These are phyloP conservation scores for Myriosclerotinia curreyana DNA, from an alignment of 2,329 filamentous ascomycete species.

Conservation along the genomic window DNA sequence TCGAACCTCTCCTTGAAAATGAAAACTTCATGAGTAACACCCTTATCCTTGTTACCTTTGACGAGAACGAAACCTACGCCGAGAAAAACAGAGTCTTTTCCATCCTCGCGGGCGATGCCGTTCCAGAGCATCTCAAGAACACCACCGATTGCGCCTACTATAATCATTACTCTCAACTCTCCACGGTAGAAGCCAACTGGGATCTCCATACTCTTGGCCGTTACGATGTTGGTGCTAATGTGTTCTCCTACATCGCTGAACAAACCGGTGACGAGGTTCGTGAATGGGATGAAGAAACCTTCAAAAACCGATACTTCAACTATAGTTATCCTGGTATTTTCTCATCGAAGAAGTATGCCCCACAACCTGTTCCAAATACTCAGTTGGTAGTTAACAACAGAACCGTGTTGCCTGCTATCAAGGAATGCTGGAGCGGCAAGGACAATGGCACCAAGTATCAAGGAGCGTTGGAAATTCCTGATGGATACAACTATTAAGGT, in stretches of 20 bases:
- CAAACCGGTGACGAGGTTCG: constrained; percentile 54
- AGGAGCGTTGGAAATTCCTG: constrained; percentile 37
- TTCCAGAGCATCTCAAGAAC: constrained; percentile 61
- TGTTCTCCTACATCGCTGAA: constrained; percentile 59
- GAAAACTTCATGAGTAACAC: constrained; percentile 72
- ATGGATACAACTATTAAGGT: constrained; percentile 24
- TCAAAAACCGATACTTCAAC: constrained; percentile 45
- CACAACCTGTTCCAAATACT: constrained; percentile 40
- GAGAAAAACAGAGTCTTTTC: constrained; percentile 66
- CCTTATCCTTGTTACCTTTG: constrained; percentile 73
- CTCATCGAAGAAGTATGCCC: constrained; percentile 33
- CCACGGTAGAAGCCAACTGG: constrained; percentile 68
- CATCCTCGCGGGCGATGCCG: constrained; percentile 71
- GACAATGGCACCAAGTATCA: constrained; percentile 36
- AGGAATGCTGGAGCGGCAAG: constrained; percentile 32
- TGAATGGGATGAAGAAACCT: constrained; percentile 32
- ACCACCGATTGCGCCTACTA: constrained; percentile 69
- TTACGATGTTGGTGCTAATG: constrained; percentile 70
- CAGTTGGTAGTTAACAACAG: constrained; percentile 34
- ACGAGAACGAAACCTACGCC: constrained; percentile 71
- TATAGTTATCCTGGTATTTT: constrained; percentile 46
- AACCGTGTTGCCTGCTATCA: constrained; percentile 37
- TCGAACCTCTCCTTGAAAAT: constrained; percentile 67
- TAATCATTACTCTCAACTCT: constrained; percentile 67
- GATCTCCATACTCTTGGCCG: constrained; percentile 65